Base-by-base conservation (phyloP, 1,284 basidiomycete species). In the Sphagnurus paluster region DNA sequence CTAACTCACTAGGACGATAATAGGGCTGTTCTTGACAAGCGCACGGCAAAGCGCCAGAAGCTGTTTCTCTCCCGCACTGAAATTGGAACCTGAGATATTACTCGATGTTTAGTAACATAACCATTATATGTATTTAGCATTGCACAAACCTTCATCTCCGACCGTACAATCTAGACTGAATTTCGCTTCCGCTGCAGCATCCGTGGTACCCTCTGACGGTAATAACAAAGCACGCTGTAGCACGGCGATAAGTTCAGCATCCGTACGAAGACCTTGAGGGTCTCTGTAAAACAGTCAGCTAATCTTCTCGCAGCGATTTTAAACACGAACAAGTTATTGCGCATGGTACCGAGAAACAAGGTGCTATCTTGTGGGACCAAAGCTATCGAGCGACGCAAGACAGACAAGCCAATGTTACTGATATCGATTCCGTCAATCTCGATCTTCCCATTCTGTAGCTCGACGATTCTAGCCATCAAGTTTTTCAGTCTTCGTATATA, bases 41-140 rank as follows among this genome's bases (percentile, higher is more conserved):
- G 87, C 87, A 37, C 87, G 71, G 52, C 82, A 84, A 1, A 91
- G 68, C 13, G 87, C 85, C 6, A 92, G 69, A 11, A 92, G 70
- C 56, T 92, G 89, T 52, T 86, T 79, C 65, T 93, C 87, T 10
- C 90, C 90, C 8, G 84, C 83, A 53, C 79, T 83, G 61, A 84
- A 90, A 58, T 91, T 90, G 5, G 76, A 74, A 2, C 83, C 84
- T 80, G 42, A 23, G 9, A 36, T 33, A 52, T 42, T 53, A 57
- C 41, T 59, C 57, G 30, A 46, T n/a, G n/a, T n/a, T n/a, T n/a
- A n/a, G n/a, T 42, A 29, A 33, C 13, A 34, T 29, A 14, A 6
- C 19, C 38, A 26, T n/a, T n/a, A n/a, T n/a, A 14, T 5, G 4
- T 20, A 8, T 41, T 25, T 28, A 2, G 23, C 10, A 21, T 25